These are phyloP conservation scores for Amborella trichopoda DNA, from an alignment of 164 flowering plant genomes.

Conservation along the genomic window DNA sequence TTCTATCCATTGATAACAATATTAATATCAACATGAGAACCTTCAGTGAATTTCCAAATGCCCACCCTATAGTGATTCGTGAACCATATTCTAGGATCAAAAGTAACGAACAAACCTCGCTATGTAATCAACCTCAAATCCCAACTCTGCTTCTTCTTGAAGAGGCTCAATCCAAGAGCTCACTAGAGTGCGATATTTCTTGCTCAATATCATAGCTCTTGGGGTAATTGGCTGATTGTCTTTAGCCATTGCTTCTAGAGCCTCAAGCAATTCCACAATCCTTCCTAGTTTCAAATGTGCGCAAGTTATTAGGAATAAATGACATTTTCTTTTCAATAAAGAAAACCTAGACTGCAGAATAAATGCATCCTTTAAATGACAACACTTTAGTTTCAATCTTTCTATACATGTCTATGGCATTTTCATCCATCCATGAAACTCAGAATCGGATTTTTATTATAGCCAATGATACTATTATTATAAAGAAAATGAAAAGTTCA, in stretches of 20 bases:
- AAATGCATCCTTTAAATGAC: no score
- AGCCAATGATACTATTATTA: no score
- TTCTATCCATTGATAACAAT: no score
- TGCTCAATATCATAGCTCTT: slow-evolving; percentile 93
- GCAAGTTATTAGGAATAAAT: not conserved
- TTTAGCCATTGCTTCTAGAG: slow-evolving; percentile 83
- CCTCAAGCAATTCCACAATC: slow-evolving; percentile 77
- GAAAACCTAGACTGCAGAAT: not conserved
- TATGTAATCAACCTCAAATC: slow-evolving; percentile 86
- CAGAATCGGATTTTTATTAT: no score
- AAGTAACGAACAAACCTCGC: slow-evolving; percentile 65
- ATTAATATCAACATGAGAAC: no score
- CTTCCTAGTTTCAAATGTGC: slow-evolving; percentile 47
- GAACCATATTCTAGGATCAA: no score
- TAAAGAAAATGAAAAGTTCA: no score
- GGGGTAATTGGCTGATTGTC: slow-evolving; percentile 85
- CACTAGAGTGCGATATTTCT: slow-evolving; percentile 81
- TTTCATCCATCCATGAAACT: no score
- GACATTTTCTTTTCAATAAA: not conserved
- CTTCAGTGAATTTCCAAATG: no score
- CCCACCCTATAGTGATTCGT: no score
- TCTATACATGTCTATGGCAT: no score
- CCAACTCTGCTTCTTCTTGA: slow-evolving; percentile 96
- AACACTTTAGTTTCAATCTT: no score
- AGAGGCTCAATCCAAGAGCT: slow-evolving; percentile 99